phyloP scores from a whole-genome alignment of 495 filamentous ascomycete species.

The Chaetomium fimeti region DNA sequence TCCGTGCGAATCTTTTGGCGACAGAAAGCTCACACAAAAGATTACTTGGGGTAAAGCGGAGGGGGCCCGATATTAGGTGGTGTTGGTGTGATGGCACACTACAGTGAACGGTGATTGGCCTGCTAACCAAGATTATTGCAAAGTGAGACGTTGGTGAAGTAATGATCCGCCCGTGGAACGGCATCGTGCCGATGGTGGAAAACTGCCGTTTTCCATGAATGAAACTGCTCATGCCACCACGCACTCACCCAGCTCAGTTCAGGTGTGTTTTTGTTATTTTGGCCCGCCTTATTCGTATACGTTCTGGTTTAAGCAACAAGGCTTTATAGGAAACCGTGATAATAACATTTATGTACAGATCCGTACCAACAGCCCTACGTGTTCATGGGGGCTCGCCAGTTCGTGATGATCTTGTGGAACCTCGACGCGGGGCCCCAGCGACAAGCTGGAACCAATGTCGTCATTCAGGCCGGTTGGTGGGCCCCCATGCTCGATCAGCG shows the following conservation, averaged over 20 bases:
- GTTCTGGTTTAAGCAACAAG: too few relatives aligned
- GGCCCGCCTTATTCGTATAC: too few relatives aligned
- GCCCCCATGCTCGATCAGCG: neutral
- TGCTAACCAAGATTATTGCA: neutral
- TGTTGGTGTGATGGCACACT: neutral
- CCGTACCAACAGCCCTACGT: neutral
- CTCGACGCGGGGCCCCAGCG: neutral
- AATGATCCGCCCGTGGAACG: neutral
- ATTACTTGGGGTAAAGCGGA: neutral
- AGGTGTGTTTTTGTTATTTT: too few relatives aligned
- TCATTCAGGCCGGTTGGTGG: neutral
- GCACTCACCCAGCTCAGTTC: too few relatives aligned
- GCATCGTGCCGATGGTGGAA: too few relatives aligned
- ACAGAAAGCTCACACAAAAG: neutral
- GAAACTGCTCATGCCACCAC: neutral
- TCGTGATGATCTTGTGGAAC: neutral
- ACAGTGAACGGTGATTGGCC: constrained; percentile 1
- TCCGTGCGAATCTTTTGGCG: too few relatives aligned
- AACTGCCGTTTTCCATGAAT: too few relatives aligned
- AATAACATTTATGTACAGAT: too few relatives aligned
- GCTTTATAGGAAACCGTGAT: too few relatives aligned
- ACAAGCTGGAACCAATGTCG: neutral
- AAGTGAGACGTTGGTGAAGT: neutral
- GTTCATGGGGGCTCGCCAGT: neutral
- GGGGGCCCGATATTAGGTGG: neutral